A percentile compares a stretch with the other conserved stretches of the same genome.
phyloP scores from a whole-genome alignment of 177 flowering plant species.

The Telopea speciosissima region DNA sequence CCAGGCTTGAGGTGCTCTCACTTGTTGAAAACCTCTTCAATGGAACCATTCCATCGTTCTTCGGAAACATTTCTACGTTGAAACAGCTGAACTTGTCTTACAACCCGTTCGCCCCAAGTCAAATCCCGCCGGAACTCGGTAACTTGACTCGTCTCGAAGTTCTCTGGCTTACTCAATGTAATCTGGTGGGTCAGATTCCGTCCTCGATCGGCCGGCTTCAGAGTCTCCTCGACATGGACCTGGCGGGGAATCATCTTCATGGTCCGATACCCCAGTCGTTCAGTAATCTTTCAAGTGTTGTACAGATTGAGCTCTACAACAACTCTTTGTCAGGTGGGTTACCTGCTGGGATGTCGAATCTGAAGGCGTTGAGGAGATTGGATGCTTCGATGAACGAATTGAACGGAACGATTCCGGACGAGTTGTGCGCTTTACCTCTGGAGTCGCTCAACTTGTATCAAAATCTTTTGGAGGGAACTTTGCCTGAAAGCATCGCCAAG shows the following conservation, averaged over 20 bases:
- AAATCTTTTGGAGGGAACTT: slow-evolving; percentile 39
- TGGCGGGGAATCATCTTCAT: slow-evolving; percentile 42
- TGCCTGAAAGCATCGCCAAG: slow-evolving; percentile 42
- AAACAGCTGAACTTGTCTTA: slow-evolving; percentile 47
- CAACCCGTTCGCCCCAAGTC: slow-evolving; percentile 51
- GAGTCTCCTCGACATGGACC: slow-evolving; percentile 43
- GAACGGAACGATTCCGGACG: slow-evolving; percentile 48
- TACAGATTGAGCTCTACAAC: slow-evolving; percentile 59
- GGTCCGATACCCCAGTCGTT: slow-evolving; percentile 57
- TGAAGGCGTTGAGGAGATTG: slow-evolving; percentile 38
- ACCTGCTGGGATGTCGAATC: slow-evolving; percentile 42
- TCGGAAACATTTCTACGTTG: slow-evolving; percentile 47
- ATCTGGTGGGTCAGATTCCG: slow-evolving; percentile 50
- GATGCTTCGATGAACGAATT: slow-evolving; percentile 62
- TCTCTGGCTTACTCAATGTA: slow-evolving; percentile 50
- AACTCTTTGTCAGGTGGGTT: slow-evolving; percentile 65
- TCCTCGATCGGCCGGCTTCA: slow-evolving; percentile 38
- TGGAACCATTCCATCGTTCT: slow-evolving; percentile 41
- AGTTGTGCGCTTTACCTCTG: slow-evolving; percentile 42
- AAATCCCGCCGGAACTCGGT: slow-evolving; percentile 43
- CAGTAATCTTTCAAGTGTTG: slow-evolving; percentile 28
- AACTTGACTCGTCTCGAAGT: slow-evolving; percentile 41
- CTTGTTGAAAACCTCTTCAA: slow-evolving; percentile 47
- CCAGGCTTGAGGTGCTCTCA: slow-evolving; percentile 35
- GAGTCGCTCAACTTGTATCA: slow-evolving; percentile 61